These are phyloP conservation scores for Liriodendron chinense DNA, from an alignment of 164 flowering plant species.

Conservation along the genomic window DNA sequence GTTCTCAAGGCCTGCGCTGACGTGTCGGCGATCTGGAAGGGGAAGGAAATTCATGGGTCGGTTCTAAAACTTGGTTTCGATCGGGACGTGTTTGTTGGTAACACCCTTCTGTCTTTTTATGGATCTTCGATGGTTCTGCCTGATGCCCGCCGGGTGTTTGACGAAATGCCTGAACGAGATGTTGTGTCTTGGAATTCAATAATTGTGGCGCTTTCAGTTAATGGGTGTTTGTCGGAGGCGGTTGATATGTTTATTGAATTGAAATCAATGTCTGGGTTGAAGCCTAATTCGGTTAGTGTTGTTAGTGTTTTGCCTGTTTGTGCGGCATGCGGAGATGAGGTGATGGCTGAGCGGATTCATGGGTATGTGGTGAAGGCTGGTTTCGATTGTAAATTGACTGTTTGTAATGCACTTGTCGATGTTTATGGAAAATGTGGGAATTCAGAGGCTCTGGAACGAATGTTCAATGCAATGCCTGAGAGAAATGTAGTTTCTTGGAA, in stretches of 20 bases:
- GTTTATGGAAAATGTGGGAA: conserved; percentile 64
- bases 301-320: conserved; percentile 56
- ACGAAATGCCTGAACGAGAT: conserved; percentile 20
- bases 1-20: conserved; percentile 19
- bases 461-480: conserved; percentile 39
- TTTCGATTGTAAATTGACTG: conserved; percentile 34
- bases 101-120: conserved; percentile 17
- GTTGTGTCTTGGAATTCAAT: conserved; percentile 19
- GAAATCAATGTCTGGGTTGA: conserved; percentile 15
- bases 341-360: conserved; percentile 31
- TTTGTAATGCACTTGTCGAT: conserved; percentile 60
- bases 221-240: conserved; percentile 9
- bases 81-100: conserved; percentile 17
- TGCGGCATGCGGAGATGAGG: conserved; percentile 10
- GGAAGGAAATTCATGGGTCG: conserved; percentile 18
- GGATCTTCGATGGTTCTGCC: neutral
- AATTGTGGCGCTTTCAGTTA: neutral
- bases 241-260: conserved; percentile 8
- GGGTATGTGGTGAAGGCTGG: conserved; percentile 49
- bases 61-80: conserved; percentile 10
- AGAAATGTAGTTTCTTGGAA: conserved; percentile 20
- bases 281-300: conserved; percentile 45
- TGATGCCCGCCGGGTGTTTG: conserved; percentile 13
- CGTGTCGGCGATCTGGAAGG: conserved; percentile 4
- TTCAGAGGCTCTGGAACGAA: conserved; percentile 22